These are phyloP conservation scores for Candida argentea DNA, from an alignment of 805 yeast species.

Conservation along the genomic window DNA sequence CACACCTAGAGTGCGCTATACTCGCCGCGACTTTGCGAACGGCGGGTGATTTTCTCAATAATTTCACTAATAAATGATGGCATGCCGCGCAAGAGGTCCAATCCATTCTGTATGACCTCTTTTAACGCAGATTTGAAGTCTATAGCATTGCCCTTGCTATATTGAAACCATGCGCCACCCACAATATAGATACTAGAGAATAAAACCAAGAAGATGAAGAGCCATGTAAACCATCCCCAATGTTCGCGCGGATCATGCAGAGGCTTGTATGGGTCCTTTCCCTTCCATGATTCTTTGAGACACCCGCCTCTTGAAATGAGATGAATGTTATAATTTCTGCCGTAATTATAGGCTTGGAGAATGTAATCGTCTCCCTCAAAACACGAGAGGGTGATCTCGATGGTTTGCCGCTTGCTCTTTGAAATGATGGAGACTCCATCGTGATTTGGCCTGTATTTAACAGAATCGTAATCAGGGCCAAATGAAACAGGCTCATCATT, in stretches of 20 bases:
- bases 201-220: constrained; percentile 65
- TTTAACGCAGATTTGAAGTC: constrained; percentile 65
- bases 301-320: too few species aligned
- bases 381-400: too few species aligned
- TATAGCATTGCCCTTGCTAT: constrained; percentile 58
- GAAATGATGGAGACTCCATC: too few species aligned
- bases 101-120: constrained; percentile 61
- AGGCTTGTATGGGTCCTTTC: too few species aligned
- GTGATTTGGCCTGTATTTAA: too few species aligned
- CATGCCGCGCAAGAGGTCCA: constrained; percentile 45
- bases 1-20: constrained; percentile 72
- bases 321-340: too few species aligned
- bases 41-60: constrained; percentile 52
- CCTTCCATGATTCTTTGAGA: too few species aligned
- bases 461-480: too few species aligned
- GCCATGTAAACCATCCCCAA: constrained; percentile 79
- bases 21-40: constrained; percentile 60
- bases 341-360: too few species aligned
- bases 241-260: constrained; percentile 34
- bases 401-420: too few species aligned
- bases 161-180: constrained; percentile 67
- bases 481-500: too few species aligned
- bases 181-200: constrained; percentile 62
- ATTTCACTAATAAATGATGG: constrained; percentile 66
- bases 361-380: too few species aligned